Base-by-base conservation (phyloP, 208 protist genomes). In the Leishmania braziliensis region DNA sequence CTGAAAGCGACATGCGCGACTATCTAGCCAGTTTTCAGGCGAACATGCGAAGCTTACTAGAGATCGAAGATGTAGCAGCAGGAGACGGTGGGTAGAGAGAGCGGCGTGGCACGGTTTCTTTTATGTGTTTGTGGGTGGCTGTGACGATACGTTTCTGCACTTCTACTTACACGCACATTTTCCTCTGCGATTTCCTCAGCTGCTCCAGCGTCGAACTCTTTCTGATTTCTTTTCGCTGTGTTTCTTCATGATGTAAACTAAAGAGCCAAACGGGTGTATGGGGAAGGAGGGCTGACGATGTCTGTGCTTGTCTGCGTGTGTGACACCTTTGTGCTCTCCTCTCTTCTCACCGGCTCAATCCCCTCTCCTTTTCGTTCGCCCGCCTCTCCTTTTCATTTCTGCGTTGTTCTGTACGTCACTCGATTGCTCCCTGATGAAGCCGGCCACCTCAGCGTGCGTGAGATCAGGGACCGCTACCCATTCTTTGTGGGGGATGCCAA, bases 1-100 rank as follows among this genome's bases (percentile, higher is more conserved):
- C 82, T 9, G 84, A 90, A 71, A 72, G 68, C 14, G 87, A 90
- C 72, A 85, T 82, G 68, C 77, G 63, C 18, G 66, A 84, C 26
- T 90, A 88, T 77, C 71, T 90, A 43, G 54, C 69, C 29, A 66
- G 69, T 69, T 82, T 69, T 75, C 79, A 79, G 63, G 29, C 50
- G 23, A 83, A 83, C 50, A 73, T 80, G 75, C 79, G 70, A 70
- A 77, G 75, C 50, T 48, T 83, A 33, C 20, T 79, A n/a, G 73
- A 33, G 12, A 16, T 14, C 9, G 79, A 83, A 3, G 72, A 76
- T 29, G 51, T 39, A 23, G 69, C 46, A 36, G 9, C 53, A 46
- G 72, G 39, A n/a, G 46, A 29, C 16, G 14, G 51, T 39, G 4
- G n/a, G 14, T 76, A 62, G 72, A 10, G 48, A n/a, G 33, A 29